phyloP scores from a whole-genome alignment of 345 rosid genomes.

The Angophora floribunda region DNA sequence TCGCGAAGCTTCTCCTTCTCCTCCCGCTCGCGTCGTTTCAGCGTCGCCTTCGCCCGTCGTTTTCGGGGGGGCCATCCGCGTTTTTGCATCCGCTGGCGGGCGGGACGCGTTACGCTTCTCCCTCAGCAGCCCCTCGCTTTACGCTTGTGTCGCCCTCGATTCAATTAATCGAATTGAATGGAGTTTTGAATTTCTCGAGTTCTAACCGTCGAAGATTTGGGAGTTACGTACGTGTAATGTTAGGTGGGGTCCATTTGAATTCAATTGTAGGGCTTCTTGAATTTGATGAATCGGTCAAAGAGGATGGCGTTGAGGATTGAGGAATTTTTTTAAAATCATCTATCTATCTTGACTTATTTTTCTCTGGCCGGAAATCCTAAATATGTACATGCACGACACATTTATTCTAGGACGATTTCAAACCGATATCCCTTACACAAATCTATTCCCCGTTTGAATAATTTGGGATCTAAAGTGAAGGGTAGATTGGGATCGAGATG shows the following conservation, averaged over 20 bases:
- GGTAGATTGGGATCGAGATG: no score
- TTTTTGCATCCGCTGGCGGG: background rate
- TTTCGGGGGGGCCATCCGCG: background rate
- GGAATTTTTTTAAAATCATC: background rate
- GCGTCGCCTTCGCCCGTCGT: background rate
- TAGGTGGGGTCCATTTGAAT: background rate
- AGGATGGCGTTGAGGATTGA: background rate
- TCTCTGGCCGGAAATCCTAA: rapidly evolving
- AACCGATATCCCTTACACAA: no score
- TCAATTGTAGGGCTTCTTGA: background rate
- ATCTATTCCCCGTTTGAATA: no score
- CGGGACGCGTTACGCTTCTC: background rate
- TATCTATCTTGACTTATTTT: background rate
- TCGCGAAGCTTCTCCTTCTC: background rate
- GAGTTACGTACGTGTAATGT: background rate
- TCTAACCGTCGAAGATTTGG: background rate
- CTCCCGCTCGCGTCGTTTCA: background rate
- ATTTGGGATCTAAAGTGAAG: no score
- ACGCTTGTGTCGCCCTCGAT: background rate
- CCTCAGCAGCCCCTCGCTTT: background rate
- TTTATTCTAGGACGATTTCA: no score
- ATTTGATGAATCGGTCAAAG: background rate
- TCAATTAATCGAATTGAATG: background rate
- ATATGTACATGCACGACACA: no score
- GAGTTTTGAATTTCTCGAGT: background rate